Evolutionary conservation across 192 early-diverging fungal genomes (phyloP).

Genomic region (Chytriomyces confervae): DNA sequence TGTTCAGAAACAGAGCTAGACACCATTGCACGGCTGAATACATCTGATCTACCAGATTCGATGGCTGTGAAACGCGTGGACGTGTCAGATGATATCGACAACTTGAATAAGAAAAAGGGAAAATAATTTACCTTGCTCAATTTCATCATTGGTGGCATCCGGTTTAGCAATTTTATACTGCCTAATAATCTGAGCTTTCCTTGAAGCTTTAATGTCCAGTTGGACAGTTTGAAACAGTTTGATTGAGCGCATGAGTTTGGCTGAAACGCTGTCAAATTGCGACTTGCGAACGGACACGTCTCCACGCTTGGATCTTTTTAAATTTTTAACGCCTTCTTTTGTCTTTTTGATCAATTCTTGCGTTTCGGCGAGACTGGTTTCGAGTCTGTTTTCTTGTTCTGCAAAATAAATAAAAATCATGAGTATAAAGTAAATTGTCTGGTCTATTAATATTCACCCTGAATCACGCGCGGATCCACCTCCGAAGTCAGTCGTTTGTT

Average conservation of each 20-base stretch:
- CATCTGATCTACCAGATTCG: slow-evolving; percentile 10
- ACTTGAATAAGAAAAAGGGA: not conserved
- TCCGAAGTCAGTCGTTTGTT: not conserved
- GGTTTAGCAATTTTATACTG: slow-evolving; percentile 38
- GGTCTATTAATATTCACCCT: not conserved
- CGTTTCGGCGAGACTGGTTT: not conserved
- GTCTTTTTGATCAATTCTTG: not conserved
- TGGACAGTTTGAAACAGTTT: slow-evolving; percentile 12
- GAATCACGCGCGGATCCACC: not conserved
- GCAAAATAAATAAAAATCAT: too few relatives aligned
- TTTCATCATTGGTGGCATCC: slow-evolving; percentile 21
- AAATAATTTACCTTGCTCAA: slow-evolving; percentile 6
- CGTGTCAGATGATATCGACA: not conserved
- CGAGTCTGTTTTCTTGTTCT: not conserved
- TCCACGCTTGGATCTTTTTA: slow-evolving; percentile 4
- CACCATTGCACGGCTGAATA: slow-evolving; percentile 6
- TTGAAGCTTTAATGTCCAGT: not conserved
- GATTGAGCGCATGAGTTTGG: not conserved
- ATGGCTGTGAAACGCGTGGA: not conserved
- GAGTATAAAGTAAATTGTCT: too few relatives aligned
- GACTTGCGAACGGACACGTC: not conserved
- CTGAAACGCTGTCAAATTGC: not conserved
- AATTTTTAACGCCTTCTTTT: slow-evolving; percentile 12
- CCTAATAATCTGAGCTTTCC: slow-evolving; percentile 10
- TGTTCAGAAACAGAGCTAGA: not conserved